Evolutionary conservation across 2,329 filamentous ascomycete genomes (phyloP).

Genomic region (Ophioceras dolichostomum): DNA sequence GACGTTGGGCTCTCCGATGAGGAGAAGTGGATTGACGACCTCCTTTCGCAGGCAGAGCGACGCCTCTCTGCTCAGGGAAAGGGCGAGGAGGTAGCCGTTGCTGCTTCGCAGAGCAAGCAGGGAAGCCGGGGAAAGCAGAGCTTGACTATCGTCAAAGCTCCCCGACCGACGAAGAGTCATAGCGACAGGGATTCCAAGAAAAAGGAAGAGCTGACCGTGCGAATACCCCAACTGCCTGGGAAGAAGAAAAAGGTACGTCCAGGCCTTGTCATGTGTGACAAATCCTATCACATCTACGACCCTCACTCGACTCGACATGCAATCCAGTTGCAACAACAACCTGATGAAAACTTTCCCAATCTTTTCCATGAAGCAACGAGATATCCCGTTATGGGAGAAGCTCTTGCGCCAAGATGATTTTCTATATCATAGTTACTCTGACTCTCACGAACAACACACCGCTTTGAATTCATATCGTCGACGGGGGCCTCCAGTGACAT

Average conservation of each 20-base stretch:
- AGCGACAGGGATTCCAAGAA: constrained; percentile 9
- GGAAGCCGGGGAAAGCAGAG: constrained; percentile 3
- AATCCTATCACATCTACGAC: no score
- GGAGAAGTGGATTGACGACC: constrained; percentile 19
- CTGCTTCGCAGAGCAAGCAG: constrained; percentile 6
- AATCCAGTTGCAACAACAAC: no score
- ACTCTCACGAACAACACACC: constrained; percentile 25
- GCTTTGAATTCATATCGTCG: no score
- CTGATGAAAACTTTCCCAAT: constrained; percentile 69
- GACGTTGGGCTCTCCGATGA: constrained; percentile 18
- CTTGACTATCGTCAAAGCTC: neutral
- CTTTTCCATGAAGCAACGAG: constrained; percentile 60
- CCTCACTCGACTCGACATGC: no score
- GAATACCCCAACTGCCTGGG: constrained; percentile 13
- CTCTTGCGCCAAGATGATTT: constrained; percentile 51
- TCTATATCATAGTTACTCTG: constrained; percentile 64
- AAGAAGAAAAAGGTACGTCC: constrained; percentile 18
- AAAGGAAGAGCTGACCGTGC: constrained; percentile 14
- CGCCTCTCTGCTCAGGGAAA: constrained; percentile 15
- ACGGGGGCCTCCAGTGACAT: no score
- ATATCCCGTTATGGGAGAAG: constrained; percentile 70
- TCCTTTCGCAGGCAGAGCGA: constrained; percentile 25
- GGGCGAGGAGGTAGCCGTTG: constrained; percentile 6
- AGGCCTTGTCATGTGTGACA: no score
- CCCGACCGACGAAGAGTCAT: neutral